These are phyloP conservation scores for Metschnikowia sp. DNA, from an alignment of 805 yeast species.

Conservation along the genomic window DNA sequence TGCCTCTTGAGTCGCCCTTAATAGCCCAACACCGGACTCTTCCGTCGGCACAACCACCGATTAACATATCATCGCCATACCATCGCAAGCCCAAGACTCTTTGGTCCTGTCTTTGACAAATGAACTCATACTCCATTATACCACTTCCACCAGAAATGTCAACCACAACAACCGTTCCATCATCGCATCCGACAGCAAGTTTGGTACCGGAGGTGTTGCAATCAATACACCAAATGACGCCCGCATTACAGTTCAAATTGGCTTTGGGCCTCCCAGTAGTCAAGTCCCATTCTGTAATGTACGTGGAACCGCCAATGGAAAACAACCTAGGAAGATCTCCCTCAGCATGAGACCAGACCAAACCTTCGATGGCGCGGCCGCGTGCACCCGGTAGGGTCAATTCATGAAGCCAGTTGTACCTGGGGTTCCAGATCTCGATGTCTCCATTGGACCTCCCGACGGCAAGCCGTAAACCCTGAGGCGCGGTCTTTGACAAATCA, in stretches of 20 bases:
- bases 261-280: slow-evolving; percentile 64
- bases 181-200: slow-evolving; percentile 91
- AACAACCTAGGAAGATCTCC: slow-evolving; percentile 64
- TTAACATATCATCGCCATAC: slow-evolving; percentile 59
- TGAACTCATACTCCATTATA: slow-evolving; percentile 66
- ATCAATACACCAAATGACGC: slow-evolving; percentile 87
- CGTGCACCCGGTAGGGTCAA: slow-evolving; percentile 66
- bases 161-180: slow-evolving; percentile 81
- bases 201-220: slow-evolving; percentile 57
- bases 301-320: slow-evolving; percentile 91
- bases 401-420: slow-evolving; percentile 79
- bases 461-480: slow-evolving; percentile 67
- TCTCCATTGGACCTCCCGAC: slow-evolving; percentile 94
- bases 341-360: slow-evolving; percentile 66
- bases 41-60: slow-evolving; percentile 97
- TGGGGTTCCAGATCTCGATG: slow-evolving; percentile 93
- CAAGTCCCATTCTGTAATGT: slow-evolving; percentile 89
- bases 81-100: slow-evolving; percentile 79
- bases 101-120: slow-evolving; percentile 79
- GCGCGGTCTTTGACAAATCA: slow-evolving; percentile 30
- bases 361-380: slow-evolving; percentile 84
- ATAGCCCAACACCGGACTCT: slow-evolving; percentile 77
- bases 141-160: slow-evolving; percentile 89
- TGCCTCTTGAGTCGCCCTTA: slow-evolving; percentile 47
- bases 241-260: slow-evolving; percentile 87